Percentiles rank a stretch among this genome's conserved stretches.
phyloP scores from a whole-genome alignment of 192 early-diverging fungal genomes.

The Umbelopsis sp. region DNA sequence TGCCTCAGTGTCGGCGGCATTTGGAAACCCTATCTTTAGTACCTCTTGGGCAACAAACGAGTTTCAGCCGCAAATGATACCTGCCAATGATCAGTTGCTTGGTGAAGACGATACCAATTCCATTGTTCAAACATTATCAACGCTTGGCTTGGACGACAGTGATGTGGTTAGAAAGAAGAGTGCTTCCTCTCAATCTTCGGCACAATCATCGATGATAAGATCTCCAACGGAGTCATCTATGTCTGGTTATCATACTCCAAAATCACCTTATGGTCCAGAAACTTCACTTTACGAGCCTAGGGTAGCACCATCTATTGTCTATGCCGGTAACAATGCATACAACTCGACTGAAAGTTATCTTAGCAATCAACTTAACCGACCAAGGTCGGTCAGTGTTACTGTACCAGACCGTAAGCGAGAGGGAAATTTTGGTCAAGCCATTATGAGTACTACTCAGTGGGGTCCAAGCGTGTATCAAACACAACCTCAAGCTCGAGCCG shows the following conservation, averaged over 20 bases:
- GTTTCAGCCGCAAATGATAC: slow-evolving; percentile 6
- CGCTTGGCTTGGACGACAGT: slow-evolving; percentile 37
- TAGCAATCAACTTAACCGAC: slow-evolving; percentile 43
- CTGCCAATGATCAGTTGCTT: slow-evolving; percentile 26
- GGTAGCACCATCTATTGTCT: not conserved
- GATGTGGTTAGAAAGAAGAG: not conserved
- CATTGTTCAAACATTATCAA: slow-evolving; percentile 35
- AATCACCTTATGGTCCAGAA: slow-evolving; percentile 4
- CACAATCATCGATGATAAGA: slow-evolving; percentile 15
- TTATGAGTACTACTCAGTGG: not conserved
- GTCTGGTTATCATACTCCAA: not conserved
- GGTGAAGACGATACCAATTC: slow-evolving; percentile 28
- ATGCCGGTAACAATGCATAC: not conserved
- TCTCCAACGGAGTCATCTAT: not conserved
- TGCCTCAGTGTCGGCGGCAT: slow-evolving; percentile 12
- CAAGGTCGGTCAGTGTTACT: slow-evolving; percentile 51
- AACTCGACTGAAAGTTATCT: not conserved
- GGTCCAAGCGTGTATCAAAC: not conserved
- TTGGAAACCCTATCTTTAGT: slow-evolving; percentile 20
- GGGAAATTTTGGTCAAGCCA: not conserved
- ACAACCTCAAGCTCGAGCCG: not conserved
- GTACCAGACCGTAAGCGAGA: slow-evolving; percentile 29
- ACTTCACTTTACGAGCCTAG: not conserved
- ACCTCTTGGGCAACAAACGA: not conserved
- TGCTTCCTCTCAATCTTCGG: not conserved